Conservation (phyloP, 2,329 filamentous ascomycete genomes). For the Aspergillus novofumigatus region DNA sequence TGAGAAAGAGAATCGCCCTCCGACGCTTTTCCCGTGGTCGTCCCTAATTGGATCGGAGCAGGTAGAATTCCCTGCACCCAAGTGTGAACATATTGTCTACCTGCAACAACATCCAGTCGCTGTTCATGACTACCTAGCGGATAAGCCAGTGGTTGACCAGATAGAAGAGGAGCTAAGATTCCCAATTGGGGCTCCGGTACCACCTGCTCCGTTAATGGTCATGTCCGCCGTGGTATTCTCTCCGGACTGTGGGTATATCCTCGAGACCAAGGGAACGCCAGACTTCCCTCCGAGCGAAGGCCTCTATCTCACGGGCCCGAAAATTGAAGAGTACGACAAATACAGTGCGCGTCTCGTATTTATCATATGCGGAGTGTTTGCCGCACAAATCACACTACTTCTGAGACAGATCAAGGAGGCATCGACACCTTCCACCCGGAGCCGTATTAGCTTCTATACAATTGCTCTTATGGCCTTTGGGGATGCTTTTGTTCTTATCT, state of each 20-base stretch:
- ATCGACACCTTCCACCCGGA: conserved; percentile 60
- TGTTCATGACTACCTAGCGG: conserved; percentile 25
- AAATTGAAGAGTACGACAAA: conserved; percentile 53
- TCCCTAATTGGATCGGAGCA: conserved; percentile 56
- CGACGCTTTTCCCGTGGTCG: conserved; percentile 67
- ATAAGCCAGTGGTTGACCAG: conserved; percentile 41
- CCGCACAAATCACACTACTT: conserved; percentile 53
- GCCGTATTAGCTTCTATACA: conserved; percentile 61
- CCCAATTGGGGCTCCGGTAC: conserved; percentile 54
- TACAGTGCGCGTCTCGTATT: conserved; percentile 52
- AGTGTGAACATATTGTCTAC: conserved; percentile 87
- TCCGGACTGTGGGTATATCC: conserved; percentile 62
- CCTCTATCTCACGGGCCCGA: conserved; percentile 53
- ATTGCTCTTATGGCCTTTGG: conserved; percentile 59
- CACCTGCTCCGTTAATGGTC: conserved; percentile 47
- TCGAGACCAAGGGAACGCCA: conserved; percentile 58
- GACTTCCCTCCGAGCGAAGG: conserved; percentile 49
- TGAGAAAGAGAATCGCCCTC: conserved; percentile 57
- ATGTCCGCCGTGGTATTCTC: conserved; percentile 62
- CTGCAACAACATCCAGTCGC: conserved; percentile 58
- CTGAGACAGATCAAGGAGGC: conserved; percentile 62
- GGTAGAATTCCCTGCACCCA: conserved; percentile 55
- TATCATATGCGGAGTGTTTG: conserved; percentile 47
- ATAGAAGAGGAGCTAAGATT: conserved; percentile 58
- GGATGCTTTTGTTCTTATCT: conserved; percentile 56